Base-by-base conservation (phyloP, 140 eudicot species). In the Stevia rebaudiana region DNA sequence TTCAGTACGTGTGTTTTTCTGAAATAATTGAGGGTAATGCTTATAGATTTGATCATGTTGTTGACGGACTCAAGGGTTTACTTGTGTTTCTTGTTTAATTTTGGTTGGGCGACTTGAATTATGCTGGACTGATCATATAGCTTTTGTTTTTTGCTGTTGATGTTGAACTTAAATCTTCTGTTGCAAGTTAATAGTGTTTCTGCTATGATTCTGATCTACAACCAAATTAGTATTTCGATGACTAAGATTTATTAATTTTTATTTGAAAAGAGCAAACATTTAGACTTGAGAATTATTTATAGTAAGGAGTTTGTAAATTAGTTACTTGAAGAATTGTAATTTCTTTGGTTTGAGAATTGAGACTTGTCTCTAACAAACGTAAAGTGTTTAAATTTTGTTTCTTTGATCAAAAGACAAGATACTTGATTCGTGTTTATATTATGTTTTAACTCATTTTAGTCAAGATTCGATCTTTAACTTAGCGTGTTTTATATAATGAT, bases 151-250 rank as follows among this genome's bases (percentile, higher is more conserved):
- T 6, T 2, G 2, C 10, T 60, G 19, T 19, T 39, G 33, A 43
- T 60, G 23, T 33, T 19, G 31, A 37, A 37, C 11, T 12, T 60
- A 37, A 37, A 47, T 22, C 31, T 6, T 36, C 12, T 37, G 39
- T 67, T 67, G 63, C 31, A 37, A 67, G 40, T 41, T 57, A 68
- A 54, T 68, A 55, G 65, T 65, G 42, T 23, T 55, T 55, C 8
- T 52, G 18, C 37, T 35, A 12, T 55, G 54, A 16, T 68, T n/a
- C 25, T 35, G 23, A 67, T 15, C 28, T 13, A 39, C 5, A n/a
- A n/a, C 8, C 54, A 30, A 30, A 28, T 42, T 30, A 11, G 21
- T 17, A 57, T 25, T 11, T 21, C 13, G 44, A 19, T 42, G 60
- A 47, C 11, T 28, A 44, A 19, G 28, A 33, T 58, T 31, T 43